phyloP scores from a whole-genome alignment of 2,329 filamentous ascomycete species.

The Coleophoma eucalyptorum region DNA sequence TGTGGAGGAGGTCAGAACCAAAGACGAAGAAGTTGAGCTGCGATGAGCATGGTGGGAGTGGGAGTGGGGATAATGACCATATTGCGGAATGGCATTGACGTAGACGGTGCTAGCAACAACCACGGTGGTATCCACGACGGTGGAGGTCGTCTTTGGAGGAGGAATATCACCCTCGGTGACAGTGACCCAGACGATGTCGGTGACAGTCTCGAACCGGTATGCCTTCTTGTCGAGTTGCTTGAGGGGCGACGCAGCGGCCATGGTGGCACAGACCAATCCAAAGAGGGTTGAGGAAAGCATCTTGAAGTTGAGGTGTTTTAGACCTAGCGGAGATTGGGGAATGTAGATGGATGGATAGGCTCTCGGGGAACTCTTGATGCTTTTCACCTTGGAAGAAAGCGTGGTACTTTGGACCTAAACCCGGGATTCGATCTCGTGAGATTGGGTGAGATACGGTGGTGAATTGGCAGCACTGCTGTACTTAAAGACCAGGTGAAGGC shows the following conservation, averaged over 20 bases:
- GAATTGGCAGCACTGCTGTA: conserved; percentile 27
- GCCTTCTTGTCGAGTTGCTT: conserved; percentile 27
- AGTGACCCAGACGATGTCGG: conserved; percentile 30
- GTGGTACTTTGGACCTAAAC: no score
- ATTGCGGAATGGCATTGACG: conserved; percentile 4
- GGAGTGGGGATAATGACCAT: neutral
- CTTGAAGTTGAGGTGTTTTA: conserved; percentile 15
- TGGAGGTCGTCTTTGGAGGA: neutral
- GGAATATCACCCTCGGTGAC: conserved; percentile 27
- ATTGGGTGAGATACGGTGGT: conserved; percentile 4
- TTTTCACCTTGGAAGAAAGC: neutral
- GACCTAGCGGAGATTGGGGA: neutral
- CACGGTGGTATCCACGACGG: conserved; percentile 2
- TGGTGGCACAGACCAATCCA: conserved; percentile 27
- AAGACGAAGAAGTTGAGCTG: conserved; percentile 9
- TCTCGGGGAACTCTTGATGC: neutral
- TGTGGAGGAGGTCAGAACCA: conserved; percentile 1
- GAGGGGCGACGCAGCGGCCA: conserved; percentile 30
- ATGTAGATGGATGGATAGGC: neutral
- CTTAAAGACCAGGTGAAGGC: conserved; percentile 23
- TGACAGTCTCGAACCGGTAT: conserved; percentile 22
- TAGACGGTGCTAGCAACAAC: conserved; percentile 13
- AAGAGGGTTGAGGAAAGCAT: conserved; percentile 37
- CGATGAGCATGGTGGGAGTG: neutral
- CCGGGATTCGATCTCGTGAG: no score